Evolutionary conservation across 2,329 filamentous ascomycete genomes (phyloP).

Genomic region (Exophiala viscosa): DNA sequence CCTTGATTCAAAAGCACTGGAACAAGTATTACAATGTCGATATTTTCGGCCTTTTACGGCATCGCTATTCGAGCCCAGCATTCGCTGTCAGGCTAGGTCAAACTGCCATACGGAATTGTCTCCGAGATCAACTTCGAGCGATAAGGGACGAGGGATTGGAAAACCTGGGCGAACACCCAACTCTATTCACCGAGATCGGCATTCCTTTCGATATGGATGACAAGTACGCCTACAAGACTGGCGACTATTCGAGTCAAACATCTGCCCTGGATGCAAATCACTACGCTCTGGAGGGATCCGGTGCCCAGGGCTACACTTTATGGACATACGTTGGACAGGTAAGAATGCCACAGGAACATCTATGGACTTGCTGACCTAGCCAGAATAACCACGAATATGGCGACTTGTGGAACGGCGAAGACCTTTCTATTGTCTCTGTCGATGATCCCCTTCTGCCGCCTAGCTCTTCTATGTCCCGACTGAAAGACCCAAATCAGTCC

Average conservation of each 20-base stretch:
- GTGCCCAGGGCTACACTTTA: slow-evolving; percentile 78
- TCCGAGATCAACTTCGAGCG: slow-evolving; percentile 78
- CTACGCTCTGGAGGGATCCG: slow-evolving; percentile 80
- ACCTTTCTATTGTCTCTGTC: slow-evolving; percentile 80
- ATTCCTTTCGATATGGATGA: slow-evolving; percentile 99
- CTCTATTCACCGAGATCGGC: slow-evolving; percentile 89
- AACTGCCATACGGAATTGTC: slow-evolving; percentile 87
- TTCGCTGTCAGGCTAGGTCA: slow-evolving; percentile 93
- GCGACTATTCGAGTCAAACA: slow-evolving; percentile 89
- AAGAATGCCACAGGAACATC: slow-evolving; percentile 30
- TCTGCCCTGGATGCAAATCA: slow-evolving; percentile 95
- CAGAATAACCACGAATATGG: slow-evolving; percentile 84
- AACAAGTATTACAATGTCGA: slow-evolving; percentile 97
- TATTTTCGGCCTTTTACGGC: slow-evolving; percentile 84
- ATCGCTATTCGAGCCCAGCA: slow-evolving; percentile 80
- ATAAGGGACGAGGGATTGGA: slow-evolving; percentile 84
- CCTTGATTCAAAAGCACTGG: slow-evolving; percentile 97
- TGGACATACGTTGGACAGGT: slow-evolving; percentile 80
- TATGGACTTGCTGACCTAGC: not conserved
- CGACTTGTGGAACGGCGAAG: slow-evolving; percentile 96
- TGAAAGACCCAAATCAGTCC: slow-evolving; percentile 39
- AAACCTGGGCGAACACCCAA: slow-evolving; percentile 82
- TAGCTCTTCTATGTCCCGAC: slow-evolving; percentile 29
- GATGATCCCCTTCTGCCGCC: slow-evolving; percentile 65
- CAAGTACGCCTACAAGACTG: slow-evolving; percentile 89